phyloP scores from a whole-genome alignment of 495 filamentous ascomycete genomes.

The Chaetomidium leptoderma region DNA sequence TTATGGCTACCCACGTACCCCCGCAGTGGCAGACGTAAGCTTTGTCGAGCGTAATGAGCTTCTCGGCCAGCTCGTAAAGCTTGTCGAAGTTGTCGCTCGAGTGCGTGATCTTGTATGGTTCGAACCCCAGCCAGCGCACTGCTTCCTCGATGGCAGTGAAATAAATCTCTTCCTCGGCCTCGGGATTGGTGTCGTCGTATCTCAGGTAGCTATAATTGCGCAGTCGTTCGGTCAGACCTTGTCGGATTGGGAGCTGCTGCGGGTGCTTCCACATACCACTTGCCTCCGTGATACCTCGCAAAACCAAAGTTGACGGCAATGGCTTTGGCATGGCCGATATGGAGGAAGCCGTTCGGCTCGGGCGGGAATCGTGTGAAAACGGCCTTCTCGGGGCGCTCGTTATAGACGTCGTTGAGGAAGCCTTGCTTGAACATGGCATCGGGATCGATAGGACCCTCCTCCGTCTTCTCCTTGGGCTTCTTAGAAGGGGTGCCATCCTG shows the following conservation, averaged over 20 bases:
- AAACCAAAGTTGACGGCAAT: conserved; percentile 97
- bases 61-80: conserved; percentile 83
- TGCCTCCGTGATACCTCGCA: conserved; percentile 76
- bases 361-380: conserved; percentile 85
- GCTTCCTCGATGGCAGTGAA: conserved; percentile 75
- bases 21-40: conserved; percentile 65
- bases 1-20: conserved; percentile 11
- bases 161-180: conserved; percentile 74
- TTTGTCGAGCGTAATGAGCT: conserved; percentile 68
- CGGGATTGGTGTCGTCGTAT: conserved; percentile 83
- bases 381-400: conserved; percentile 62
- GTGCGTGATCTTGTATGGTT: conserved; percentile 72
- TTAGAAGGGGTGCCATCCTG: conserved; percentile 37
- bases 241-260: neutral
- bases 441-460: conserved; percentile 54
- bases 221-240: neutral
- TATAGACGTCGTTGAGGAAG: conserved; percentile 75
- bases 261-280: conserved; percentile 40
- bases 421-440: conserved; percentile 80
- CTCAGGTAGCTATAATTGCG: conserved; percentile 49
- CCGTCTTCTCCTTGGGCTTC: conserved; percentile 41
- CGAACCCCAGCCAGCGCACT: conserved; percentile 78
- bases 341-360: conserved; percentile 78
- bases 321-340: conserved; percentile 86
- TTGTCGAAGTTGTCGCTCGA: conserved; percentile 76